Percentiles rank a stretch among this genome's conserved stretches.
These are phyloP conservation scores for Claviceps fusiformis DNA, from an alignment of 2,329 filamentous ascomycete species.

Conservation along the genomic window DNA sequence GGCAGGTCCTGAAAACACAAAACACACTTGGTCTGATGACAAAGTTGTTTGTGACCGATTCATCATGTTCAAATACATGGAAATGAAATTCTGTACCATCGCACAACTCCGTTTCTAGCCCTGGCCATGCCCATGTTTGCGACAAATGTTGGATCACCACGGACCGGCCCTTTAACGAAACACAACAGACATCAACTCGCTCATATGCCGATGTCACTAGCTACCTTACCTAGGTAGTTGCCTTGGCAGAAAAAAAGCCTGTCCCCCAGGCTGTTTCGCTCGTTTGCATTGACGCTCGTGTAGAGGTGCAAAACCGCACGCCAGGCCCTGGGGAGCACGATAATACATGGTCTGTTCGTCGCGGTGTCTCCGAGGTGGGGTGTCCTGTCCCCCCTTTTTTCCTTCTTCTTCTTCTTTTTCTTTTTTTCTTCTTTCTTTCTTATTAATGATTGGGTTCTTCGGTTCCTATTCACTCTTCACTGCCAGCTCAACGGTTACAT, in stretches of 20 bases:
- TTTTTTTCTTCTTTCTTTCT: no score
- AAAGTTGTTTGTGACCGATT: slow-evolving; percentile 5
- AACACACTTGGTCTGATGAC: slow-evolving; percentile 4
- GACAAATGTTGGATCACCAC: slow-evolving; percentile 5
- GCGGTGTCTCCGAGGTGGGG: slow-evolving; percentile 3
- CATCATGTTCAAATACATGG: not conserved
- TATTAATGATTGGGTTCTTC: not conserved
- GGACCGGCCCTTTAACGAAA: slow-evolving; percentile 7
- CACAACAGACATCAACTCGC: slow-evolving; percentile 4
- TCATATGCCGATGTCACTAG: slow-evolving; percentile 3
- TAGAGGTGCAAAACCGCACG: not conserved
- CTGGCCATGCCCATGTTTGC: slow-evolving; percentile 6
- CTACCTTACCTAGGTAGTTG: not conserved
- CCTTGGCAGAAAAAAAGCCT: not conserved
- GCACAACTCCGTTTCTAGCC: slow-evolving; percentile 3
- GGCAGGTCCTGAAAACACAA: not conserved
- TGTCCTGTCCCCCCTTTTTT: not conserved
- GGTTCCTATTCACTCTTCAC: not conserved
- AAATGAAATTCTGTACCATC: slow-evolving; percentile 4
- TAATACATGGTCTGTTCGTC: slow-evolving; percentile 5
- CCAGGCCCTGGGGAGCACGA: not conserved
- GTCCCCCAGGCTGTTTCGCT: not conserved
- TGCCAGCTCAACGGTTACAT: not conserved
- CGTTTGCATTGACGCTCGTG: slow-evolving; percentile 1
- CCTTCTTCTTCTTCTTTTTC: not conserved